Base-by-base conservation (phyloP, 1,284 basidiomycete genomes). In the Peniophora sp. region DNA sequence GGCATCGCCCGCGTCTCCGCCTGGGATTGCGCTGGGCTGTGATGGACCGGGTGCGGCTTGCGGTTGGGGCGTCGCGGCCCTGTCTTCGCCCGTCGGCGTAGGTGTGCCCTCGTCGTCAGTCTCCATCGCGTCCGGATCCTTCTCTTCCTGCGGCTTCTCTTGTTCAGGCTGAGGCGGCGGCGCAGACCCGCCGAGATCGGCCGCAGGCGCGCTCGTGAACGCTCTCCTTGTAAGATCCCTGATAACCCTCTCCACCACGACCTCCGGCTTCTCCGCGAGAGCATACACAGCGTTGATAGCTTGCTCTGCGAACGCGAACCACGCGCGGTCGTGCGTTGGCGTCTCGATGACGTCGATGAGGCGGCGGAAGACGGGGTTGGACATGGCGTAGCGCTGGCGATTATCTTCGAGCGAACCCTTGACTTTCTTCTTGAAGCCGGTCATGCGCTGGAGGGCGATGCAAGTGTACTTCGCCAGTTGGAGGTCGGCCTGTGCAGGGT, bases 281-380 rank as follows among this genome's bases (percentile, higher is more conserved):
- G 89, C 83, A 61, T 98, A 99, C 51, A 97, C 88, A 0, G 96
- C 94, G 64, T 99, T 97, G 68, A 99, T 85, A 3, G 88, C 92
- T 66, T 99, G 93, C 64, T 99, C 96, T 0, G 97, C 92, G 70
- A 98, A 83, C 11, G 87, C 85, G 63, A 99, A 97, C 93, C 94
- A 97, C 53, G 95, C 92, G 58, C 85, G 89, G n/a, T 85, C 87
- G 35, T 82, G 76, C 50, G 83, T 88, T 0, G 90, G 85, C 46
- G 81, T 73, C 60, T 92, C 81, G 46, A 97, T 78, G 6, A 83
- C 77, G 2, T 88, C 85, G 60, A 89, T 81, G 3, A 99, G 74
- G 58, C 88, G 88, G 32, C 74, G 74, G 70, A 99, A 98, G 48
- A 99, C 83, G 0, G 83, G 75, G 55, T 87, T 90, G 42, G 88